A percentile compares a stretch with the other conserved stretches of the same genome.
phyloP scores from a whole-genome alignment of 441 rosid genomes.

The Hypseocharis bilobata region DNA sequence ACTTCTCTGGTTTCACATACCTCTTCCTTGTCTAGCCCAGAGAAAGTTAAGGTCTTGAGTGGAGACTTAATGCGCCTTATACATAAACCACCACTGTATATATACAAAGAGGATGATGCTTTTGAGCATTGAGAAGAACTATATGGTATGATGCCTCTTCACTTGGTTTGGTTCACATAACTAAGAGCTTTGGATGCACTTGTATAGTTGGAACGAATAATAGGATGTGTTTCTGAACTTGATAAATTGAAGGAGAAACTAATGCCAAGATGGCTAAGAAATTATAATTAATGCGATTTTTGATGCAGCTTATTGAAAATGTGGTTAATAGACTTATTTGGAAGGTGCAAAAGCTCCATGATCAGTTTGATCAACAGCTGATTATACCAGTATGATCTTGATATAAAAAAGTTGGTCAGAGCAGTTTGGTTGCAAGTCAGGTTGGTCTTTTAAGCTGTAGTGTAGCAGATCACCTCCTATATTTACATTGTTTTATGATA shows the following conservation, averaged over 20 bases:
- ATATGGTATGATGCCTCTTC: neutral
- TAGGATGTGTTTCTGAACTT: slow-evolving; percentile 8
- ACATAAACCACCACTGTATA: neutral
- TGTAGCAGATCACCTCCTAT: neutral
- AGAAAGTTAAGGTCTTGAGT: neutral
- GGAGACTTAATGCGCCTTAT: neutral
- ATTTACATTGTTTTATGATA: neutral
- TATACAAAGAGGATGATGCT: neutral
- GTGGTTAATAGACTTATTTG: neutral
- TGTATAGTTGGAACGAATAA: slow-evolving; percentile 10
- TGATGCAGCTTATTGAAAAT: neutral
- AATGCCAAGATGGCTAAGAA: slow-evolving; percentile 1
- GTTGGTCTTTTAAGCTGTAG: neutral
- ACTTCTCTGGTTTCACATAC: neutral
- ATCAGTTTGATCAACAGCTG: neutral
- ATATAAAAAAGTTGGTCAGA: neutral
- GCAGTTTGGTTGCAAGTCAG: neutral
- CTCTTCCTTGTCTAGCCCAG: neutral
- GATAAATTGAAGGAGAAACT: neutral
- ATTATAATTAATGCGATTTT: neutral
- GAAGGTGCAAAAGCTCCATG: too few relatives aligned
- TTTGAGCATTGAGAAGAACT: neutral
- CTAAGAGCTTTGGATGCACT: neutral
- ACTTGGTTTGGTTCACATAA: neutral
- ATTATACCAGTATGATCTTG: neutral